Conservation (phyloP, 179 eudicot species). For the Gypsophila paniculata region DNA sequence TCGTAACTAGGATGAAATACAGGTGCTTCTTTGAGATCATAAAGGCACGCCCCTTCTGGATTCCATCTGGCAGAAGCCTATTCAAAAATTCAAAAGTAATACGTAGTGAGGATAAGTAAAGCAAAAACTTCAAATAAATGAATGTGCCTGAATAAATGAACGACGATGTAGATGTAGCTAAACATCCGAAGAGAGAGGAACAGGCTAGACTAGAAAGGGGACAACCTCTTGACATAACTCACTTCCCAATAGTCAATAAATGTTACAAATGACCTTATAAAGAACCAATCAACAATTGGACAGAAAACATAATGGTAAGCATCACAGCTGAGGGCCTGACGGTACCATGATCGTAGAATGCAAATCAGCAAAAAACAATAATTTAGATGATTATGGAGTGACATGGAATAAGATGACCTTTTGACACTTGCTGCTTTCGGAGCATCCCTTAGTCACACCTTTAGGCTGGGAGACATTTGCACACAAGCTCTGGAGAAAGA, state of each 20-base stretch:
- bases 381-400: slow-evolving; percentile 3
- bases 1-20: slow-evolving; percentile 64
- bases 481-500: slow-evolving; percentile 31
- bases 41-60: slow-evolving; percentile 43
- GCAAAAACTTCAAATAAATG: not conserved
- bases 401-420: slow-evolving; percentile 35
- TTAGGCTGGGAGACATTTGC: slow-evolving; percentile 45
- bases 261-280: not conserved
- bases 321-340: not conserved
- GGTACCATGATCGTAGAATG: not conserved
- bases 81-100: slow-evolving; percentile 2
- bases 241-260: not conserved
- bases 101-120: not conserved
- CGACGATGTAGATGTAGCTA: not conserved
- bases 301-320: not conserved
- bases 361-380: not conserved
- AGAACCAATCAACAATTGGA: not conserved
- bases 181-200: not conserved
- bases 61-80: slow-evolving; percentile 67
- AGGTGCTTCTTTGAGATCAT: slow-evolving; percentile 58
- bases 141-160: not conserved
- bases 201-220: not conserved
- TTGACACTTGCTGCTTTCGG: slow-evolving; percentile 48
- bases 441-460: slow-evolving; percentile 61
- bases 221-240: not conserved